Evolutionary conservation across 2,329 filamentous ascomycete species (phyloP).

Genomic region (Tolypocladium ophioglossoides): DNA sequence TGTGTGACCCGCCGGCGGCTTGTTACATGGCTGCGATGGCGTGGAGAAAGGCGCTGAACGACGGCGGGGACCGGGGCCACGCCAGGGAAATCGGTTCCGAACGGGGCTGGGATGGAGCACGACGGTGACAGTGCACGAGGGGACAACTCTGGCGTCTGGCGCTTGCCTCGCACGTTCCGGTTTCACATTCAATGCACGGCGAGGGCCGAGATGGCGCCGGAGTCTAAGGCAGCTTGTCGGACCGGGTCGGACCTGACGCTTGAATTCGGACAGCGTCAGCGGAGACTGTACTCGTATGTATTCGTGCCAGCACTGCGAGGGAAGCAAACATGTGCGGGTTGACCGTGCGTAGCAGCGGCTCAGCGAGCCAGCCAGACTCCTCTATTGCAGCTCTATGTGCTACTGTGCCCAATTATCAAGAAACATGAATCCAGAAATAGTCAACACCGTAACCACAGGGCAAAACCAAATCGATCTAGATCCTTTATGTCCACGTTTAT

Average conservation of each 20-base stretch:
- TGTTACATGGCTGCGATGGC: not conserved
- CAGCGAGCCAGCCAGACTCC: not conserved
- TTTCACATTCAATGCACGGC: not conserved
- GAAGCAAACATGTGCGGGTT: not conserved
- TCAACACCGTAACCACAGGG: not conserved
- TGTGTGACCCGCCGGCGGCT: not conserved
- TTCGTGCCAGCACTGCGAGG: not conserved
- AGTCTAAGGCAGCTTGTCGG: not conserved
- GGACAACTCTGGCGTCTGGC: too few species aligned
- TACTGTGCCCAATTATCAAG: not conserved
- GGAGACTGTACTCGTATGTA: not conserved
- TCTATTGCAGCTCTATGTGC: not conserved
- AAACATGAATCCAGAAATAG: not conserved
- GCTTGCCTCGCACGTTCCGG: not conserved
- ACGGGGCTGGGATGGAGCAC: not conserved
- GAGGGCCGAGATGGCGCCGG: slow-evolving; percentile 1
- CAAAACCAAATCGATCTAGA: not conserved
- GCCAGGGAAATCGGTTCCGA: not conserved
- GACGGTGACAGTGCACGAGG: not conserved
- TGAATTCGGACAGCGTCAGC: not conserved
- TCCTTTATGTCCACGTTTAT: slow-evolving; percentile 1
- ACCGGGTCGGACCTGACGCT: not conserved
- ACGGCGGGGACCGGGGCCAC: not conserved
- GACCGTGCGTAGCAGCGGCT: not conserved
- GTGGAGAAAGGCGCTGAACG: not conserved